Evolutionary conservation across 345 rosid genomes (phyloP).

Genomic region (Sisymbrium altissimum): DNA sequence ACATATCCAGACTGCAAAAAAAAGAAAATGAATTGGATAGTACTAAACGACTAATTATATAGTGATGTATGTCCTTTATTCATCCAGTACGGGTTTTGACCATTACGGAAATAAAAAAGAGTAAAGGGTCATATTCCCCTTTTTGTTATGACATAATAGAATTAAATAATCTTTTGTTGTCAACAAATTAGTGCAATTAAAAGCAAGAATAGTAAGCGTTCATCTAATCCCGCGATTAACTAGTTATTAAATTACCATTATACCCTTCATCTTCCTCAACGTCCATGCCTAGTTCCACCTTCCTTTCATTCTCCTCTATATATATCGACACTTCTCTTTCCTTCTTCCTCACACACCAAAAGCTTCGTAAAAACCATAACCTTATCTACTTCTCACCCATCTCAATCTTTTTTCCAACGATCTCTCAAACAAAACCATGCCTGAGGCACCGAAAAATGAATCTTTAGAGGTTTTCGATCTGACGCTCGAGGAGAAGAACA

Average conservation of each 20-base stretch:
- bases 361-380: conserved; percentile 9
- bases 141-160: not conserved
- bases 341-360: conserved; percentile 53
- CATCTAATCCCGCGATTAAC: conserved; percentile 11
- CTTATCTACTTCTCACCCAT: not conserved
- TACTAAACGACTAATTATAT: not conserved
- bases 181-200: not conserved
- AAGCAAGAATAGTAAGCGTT: conserved; percentile 17
- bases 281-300: conserved; percentile 12
- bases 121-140: not conserved
- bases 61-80: conserved; percentile 11
- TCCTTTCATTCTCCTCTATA: conserved; percentile 23
- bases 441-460: conserved; percentile 67
- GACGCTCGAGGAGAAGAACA: conserved; percentile 52
- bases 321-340: conserved; percentile 43
- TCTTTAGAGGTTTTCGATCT: conserved; percentile 30
- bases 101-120: not conserved
- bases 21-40: not conserved
- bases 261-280: conserved; percentile 12
- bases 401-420: not conserved
- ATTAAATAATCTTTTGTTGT: not conserved
- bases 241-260: not conserved
- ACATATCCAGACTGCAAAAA: not conserved
- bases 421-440: conserved; percentile 50
- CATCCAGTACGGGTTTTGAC: conserved; percentile 29